These are phyloP conservation scores for Diatrype stigma DNA, from an alignment of 2,329 filamentous ascomycete species.

Conservation along the genomic window DNA sequence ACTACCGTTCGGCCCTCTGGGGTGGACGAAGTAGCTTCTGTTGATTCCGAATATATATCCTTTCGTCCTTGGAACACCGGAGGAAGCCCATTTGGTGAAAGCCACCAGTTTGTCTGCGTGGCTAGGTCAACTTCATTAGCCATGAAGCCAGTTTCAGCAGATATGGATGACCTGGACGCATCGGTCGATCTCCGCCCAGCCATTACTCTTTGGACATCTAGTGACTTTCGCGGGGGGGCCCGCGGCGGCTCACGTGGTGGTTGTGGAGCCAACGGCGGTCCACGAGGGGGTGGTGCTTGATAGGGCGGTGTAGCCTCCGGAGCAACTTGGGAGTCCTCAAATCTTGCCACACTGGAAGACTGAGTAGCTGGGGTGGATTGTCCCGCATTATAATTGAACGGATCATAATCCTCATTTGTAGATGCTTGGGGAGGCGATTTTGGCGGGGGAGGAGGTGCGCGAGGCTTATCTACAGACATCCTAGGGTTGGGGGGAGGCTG, in stretches of 20 bases:
- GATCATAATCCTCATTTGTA: slow-evolving; percentile 66
- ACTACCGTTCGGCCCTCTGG: slow-evolving; percentile 67
- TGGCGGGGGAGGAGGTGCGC: slow-evolving; percentile 60
- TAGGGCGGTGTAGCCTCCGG: slow-evolving; percentile 43
- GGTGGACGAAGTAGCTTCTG: slow-evolving; percentile 68
- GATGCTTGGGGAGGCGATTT: slow-evolving; percentile 35
- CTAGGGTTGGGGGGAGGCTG: slow-evolving; percentile 51
- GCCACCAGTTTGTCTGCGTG: slow-evolving; percentile 78
- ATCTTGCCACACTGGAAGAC: slow-evolving; percentile 29
- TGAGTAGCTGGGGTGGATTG: slow-evolving; percentile 27
- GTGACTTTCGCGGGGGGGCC: slow-evolving; percentile 51
- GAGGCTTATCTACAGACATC: slow-evolving; percentile 66
- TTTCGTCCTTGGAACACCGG: slow-evolving; percentile 77
- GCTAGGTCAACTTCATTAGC: slow-evolving; percentile 83
- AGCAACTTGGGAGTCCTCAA: slow-evolving; percentile 45
- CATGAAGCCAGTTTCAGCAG: slow-evolving; percentile 73
- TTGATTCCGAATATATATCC: slow-evolving; percentile 78
- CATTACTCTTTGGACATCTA: slow-evolving; percentile 57
- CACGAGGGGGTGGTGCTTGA: slow-evolving; percentile 43
- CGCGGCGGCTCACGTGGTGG: slow-evolving; percentile 34
- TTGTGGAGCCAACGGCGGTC: slow-evolving; percentile 35
- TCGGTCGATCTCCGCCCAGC: slow-evolving; percentile 66
- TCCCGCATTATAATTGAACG: slow-evolving; percentile 50
- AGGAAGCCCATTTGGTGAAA: slow-evolving; percentile 71
- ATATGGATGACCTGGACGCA: slow-evolving; percentile 64